Evolutionary conservation across 257 asterid species (phyloP).

Genomic region (Solanum verrucosum): DNA sequence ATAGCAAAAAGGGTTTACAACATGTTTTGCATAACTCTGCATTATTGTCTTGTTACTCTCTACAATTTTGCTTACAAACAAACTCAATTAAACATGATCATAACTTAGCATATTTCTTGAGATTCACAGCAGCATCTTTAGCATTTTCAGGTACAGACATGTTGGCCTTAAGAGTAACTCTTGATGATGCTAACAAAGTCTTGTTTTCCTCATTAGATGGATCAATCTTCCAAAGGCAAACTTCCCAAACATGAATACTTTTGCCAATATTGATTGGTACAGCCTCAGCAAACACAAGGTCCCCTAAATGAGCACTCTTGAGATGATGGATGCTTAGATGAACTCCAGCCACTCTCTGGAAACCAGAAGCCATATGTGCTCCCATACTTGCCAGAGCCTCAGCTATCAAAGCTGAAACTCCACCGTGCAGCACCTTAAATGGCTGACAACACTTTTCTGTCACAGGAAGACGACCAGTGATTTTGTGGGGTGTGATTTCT

Average conservation of each 20-base stretch:
- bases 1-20: background rate
- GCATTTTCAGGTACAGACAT: slow-evolving; percentile 52
- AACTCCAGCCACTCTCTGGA: slow-evolving; percentile 32
- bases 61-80: background rate
- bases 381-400: slow-evolving; percentile 36
- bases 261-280: slow-evolving; percentile 51
- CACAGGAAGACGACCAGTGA: slow-evolving; percentile 54
- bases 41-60: background rate
- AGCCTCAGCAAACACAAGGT: slow-evolving; percentile 66
- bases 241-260: slow-evolving; percentile 88
- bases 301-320: slow-evolving; percentile 65
- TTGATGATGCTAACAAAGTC: slow-evolving; percentile 52
- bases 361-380: slow-evolving; percentile 33
- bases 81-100: slow-evolving; percentile 5
- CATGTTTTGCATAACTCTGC: background rate
- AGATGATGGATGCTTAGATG: slow-evolving; percentile 37
- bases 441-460: slow-evolving; percentile 69
- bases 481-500: slow-evolving; percentile 44
- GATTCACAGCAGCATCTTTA: slow-evolving; percentile 34
- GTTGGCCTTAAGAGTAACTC: slow-evolving; percentile 67
- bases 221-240: slow-evolving; percentile 43
- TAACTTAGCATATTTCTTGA: slow-evolving; percentile 53
- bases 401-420: slow-evolving; percentile 36
- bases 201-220: slow-evolving; percentile 20
- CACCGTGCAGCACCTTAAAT: slow-evolving; percentile 41